These are phyloP conservation scores for Candida dubliniensis DNA, from an alignment of 1,139 yeast species.

Conservation along the genomic window DNA sequence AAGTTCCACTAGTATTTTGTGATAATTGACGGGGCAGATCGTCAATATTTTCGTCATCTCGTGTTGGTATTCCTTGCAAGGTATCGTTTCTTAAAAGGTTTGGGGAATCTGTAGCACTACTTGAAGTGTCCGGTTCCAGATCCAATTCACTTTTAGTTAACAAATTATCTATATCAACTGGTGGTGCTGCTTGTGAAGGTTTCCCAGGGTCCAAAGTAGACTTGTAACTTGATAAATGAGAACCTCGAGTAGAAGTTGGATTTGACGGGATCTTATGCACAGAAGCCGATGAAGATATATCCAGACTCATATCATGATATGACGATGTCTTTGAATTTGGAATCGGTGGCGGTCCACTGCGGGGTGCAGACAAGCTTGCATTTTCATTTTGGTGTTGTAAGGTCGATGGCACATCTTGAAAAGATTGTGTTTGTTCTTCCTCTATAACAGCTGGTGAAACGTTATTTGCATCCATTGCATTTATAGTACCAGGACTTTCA, in stretches of 20 bases:
- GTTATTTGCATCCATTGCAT: slow-evolving; percentile 1
- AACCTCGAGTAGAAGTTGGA: slow-evolving; percentile 9
- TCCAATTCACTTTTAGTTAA: slow-evolving; percentile 17
- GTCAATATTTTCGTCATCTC: slow-evolving; percentile 31
- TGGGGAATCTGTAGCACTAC: slow-evolving; percentile 12
- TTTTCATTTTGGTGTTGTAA: neutral
- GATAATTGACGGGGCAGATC: slow-evolving; percentile 1
- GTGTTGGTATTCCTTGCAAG: slow-evolving; percentile 34
- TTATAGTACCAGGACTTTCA: slow-evolving; percentile 5
- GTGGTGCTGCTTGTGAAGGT: slow-evolving; percentile 15
- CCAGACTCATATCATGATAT: slow-evolving; percentile 1
- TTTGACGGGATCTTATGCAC: slow-evolving; percentile 8
- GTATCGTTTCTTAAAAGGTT: slow-evolving; percentile 24
- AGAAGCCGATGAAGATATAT: neutral
- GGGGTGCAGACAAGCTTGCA: neutral
- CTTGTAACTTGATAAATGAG: slow-evolving; percentile 16
- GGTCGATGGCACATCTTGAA: neutral
- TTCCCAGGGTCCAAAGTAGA: slow-evolving; percentile 47
- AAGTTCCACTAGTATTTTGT: slow-evolving; percentile 1
- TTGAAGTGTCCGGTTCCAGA: slow-evolving; percentile 12
- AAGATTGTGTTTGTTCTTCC: slow-evolving; percentile 4
- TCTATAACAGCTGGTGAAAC: slow-evolving; percentile 4
- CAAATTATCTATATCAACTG: slow-evolving; percentile 14
- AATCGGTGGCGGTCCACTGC: neutral
- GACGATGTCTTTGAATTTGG: slow-evolving; percentile 5